Conservation (phyloP, 140 eudicot genomes). For the Cichorium intybus region DNA sequence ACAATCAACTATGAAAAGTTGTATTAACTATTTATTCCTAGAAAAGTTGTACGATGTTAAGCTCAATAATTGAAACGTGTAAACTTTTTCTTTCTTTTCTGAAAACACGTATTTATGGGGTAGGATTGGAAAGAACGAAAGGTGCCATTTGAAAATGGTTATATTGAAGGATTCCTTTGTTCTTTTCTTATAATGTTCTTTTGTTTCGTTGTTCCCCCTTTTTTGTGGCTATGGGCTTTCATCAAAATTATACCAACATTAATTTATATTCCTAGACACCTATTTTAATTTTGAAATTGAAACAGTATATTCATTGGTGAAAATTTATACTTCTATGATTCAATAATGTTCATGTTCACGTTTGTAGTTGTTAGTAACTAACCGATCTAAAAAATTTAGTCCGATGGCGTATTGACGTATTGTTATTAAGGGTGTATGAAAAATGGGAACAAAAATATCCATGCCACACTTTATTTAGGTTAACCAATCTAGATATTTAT, state of each 20-base stretch:
- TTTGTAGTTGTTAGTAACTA: too few relatives aligned
- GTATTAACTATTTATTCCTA: background rate
- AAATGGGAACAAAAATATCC: too few relatives aligned
- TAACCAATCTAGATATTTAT: too few relatives aligned
- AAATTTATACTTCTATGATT: background rate
- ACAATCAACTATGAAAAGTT: too few relatives aligned
- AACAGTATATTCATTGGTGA: background rate
- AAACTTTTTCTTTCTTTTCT: background rate
- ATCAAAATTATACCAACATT: slow-evolving; percentile 3
- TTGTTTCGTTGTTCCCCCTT: slow-evolving; percentile 5
- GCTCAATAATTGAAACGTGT: background rate
- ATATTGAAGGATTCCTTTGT: slow-evolving; percentile 15
- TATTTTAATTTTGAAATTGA: background rate
- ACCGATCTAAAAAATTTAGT: too few relatives aligned
- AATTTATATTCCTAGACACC: background rate
- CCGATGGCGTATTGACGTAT: too few relatives aligned
- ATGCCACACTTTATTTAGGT: too few relatives aligned
- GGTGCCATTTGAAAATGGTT: background rate
- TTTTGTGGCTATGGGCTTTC: slow-evolving; percentile 7
- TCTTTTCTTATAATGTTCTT: slow-evolving; percentile 14
- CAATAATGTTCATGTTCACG: too few relatives aligned
- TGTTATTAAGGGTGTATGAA: too few relatives aligned
- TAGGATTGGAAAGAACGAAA: slow-evolving; percentile 16
- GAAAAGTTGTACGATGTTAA: background rate
- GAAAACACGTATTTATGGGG: background rate